Base-by-base conservation (phyloP, 768 basidiomycete species). In the Pleurotus pulmonarius region DNA sequence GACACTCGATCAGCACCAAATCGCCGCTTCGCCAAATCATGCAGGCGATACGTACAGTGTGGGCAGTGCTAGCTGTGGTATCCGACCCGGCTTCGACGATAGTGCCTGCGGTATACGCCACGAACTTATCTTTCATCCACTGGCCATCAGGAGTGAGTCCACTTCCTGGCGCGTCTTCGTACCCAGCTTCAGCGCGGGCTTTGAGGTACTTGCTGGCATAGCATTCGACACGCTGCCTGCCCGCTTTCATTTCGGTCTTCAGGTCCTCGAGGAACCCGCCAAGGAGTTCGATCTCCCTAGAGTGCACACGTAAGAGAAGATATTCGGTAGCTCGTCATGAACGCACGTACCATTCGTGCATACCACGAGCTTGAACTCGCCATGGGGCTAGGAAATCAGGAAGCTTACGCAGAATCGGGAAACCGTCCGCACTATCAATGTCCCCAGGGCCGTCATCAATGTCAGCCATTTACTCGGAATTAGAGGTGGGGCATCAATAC, bases 371-470 rank as follows among this genome's bases (percentile, higher is more conserved):
- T n/a, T 65, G 56, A 18, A 58, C 59, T 13, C 67, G 53, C 67
- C 67, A 69, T 45, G 60, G 59, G 1, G 66, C 65, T 5, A 69
- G 59, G 37, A 60, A 56, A 46, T 69, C 65, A 25, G 67, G 68
- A 12, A 69, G 60, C 34, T 49, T 58, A 7, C 66, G 65, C 11
- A 69, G 56, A 22, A 69, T 52, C 15, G 66, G 66, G 58, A 69
- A 67, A 11, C 55, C 61, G 45, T 68, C 67, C 20, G 63, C 64
- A 18, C 64, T 64, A 55, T 29, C 29, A 53, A 34, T 34, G 7
- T 34, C 29, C 29, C 26, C 26, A 8, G 5, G 8, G 8, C 11
- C 29, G 29, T 11, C 29, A 34, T 34, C 9, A 34, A 11, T 9
- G 29, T 34, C 9, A 34, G 29, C 7, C 8, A 34, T 11, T 34